Evolutionary conservation across 345 rosid genomes (phyloP).

Genomic region (Nephelium lappaceum): DNA sequence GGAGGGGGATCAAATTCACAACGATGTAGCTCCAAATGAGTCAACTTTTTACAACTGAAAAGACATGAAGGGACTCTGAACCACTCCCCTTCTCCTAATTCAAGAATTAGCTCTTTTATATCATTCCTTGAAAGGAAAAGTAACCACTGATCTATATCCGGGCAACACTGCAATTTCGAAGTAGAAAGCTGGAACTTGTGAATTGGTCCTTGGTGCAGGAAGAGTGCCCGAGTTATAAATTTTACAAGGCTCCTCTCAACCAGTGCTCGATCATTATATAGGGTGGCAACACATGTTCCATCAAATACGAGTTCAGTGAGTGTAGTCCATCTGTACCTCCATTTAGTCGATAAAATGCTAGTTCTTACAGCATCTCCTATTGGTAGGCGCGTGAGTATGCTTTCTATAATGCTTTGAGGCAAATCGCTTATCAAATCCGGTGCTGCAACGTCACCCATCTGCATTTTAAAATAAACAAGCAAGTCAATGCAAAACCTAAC

Average conservation of each 20-base stretch:
- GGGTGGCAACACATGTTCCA: conserved; percentile 48
- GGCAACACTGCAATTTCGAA: conserved; percentile 56
- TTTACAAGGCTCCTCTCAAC: conserved; percentile 55
- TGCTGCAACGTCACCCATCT: conserved; percentile 51
- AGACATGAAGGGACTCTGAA: conserved; percentile 81
- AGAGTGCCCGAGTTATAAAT: conserved; percentile 64
- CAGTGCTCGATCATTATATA: conserved; percentile 28
- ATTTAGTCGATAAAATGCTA: conserved; percentile 71
- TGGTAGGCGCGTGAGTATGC: conserved; percentile 64
- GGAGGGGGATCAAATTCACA: conserved; percentile 83
- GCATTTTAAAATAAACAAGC: neutral
- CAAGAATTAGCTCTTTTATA: conserved; percentile 71
- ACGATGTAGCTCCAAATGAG: conserved; percentile 67
- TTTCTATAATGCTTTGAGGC: conserved; percentile 82
- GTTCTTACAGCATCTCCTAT: conserved; percentile 80
- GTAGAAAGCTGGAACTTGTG: conserved; percentile 83
- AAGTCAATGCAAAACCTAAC: conserved; percentile 9
- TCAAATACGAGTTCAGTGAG: conserved; percentile 75
- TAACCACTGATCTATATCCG: conserved; percentile 88
- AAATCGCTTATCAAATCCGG: conserved; percentile 67
- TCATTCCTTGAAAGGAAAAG: conserved; percentile 83
- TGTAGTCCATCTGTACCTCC: conserved; percentile 84
- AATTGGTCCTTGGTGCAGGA: conserved; percentile 91
- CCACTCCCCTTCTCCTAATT: conserved; percentile 87
- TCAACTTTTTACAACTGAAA: conserved; percentile 59